Base-by-base conservation (phyloP, 2,329 filamentous ascomycete genomes). In the Trichoderma hamatum region DNA sequence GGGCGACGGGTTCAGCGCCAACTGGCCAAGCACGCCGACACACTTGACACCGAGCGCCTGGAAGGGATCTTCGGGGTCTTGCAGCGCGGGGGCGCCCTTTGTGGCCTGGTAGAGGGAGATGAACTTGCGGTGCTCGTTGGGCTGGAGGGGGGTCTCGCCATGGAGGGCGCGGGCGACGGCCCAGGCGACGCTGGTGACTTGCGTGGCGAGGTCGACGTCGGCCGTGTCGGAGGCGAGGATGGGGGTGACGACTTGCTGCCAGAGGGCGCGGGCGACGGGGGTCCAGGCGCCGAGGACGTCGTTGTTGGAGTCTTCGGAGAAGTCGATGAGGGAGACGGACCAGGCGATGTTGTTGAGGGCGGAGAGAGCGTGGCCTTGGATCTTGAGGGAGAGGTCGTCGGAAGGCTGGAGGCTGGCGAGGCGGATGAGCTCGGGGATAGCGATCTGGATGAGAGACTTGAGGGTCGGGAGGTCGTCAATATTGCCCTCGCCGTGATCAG, bases 291-390 rank as follows among this genome's bases (percentile, higher is more conserved):
- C 79, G 64, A 82, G 82, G 67, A 91, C 82, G 68, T 81, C 79
- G 4, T 82, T 78, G 75, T 88, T 87, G 63, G 83, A 81, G n/a
- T 80, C 78, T 36, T 86, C 83, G 28, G 83, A 80, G 73, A 89
- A 88, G 77, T 89, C 87, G 72, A 89, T 80, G 73, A 85, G 85
- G 10, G 87, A 88, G 51, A 90, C 81, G 13, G 88, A 89, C 88
- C 89, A 91, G 65, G 89, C 83, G 65, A 91, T 86, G 78, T 91
- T 91, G 81, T 87, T 90, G 69, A 92, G 82, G 19, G 88, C 84
- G 2, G 86, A 85, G 28, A 91, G 78, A 21, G 89, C 85, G 72
- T 85, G 83, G 24, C 78, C 77, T 71, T 86, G 86, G 51, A 90
- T 79, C 7, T 80, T 75, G 14, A 82, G 76, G 19, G 79, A 74